A percentile compares a stretch with the other conserved stretches of the same genome.
Conservation (phyloP, 176 grass and related monocot genomes). For the Echinochloa phyllopogon region DNA sequence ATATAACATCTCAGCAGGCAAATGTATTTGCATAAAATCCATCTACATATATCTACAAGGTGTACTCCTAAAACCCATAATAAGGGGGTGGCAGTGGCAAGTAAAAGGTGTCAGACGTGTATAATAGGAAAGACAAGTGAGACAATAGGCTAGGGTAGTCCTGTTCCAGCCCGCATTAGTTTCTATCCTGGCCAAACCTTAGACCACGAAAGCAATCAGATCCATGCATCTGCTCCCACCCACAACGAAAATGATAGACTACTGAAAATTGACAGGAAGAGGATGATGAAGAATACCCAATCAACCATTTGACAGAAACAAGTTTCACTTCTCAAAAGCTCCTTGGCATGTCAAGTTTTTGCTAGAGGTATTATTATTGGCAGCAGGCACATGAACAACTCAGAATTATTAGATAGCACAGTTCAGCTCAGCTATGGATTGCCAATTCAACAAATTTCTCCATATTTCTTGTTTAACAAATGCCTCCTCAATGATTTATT, state of each 20-base stretch:
- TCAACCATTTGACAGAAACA: background rate
- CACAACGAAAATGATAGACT: background rate
- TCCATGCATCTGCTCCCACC: background rate
- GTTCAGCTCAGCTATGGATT: background rate
- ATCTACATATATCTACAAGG: background rate
- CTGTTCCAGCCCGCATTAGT: background rate
- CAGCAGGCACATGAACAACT: background rate
- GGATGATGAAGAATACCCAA: background rate
- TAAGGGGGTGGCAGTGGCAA: background rate
- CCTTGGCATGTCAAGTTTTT: background rate
- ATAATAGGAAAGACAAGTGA: background rate
- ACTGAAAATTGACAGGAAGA: background rate
- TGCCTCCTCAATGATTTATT: background rate
- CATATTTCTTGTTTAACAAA: background rate
- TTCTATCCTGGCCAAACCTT: background rate
- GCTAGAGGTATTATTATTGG: background rate
- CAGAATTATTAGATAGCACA: background rate
- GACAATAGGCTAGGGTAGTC: background rate
- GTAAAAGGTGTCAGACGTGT: background rate
- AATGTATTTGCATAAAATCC: conserved; percentile 1
- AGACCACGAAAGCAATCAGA: background rate
- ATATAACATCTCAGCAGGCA: background rate
- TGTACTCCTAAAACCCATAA: background rate
- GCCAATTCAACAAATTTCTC: background rate
- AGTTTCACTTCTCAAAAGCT: background rate